phyloP scores from a whole-genome alignment of 768 basidiomycete species.

The Favolaschia claudopus region DNA sequence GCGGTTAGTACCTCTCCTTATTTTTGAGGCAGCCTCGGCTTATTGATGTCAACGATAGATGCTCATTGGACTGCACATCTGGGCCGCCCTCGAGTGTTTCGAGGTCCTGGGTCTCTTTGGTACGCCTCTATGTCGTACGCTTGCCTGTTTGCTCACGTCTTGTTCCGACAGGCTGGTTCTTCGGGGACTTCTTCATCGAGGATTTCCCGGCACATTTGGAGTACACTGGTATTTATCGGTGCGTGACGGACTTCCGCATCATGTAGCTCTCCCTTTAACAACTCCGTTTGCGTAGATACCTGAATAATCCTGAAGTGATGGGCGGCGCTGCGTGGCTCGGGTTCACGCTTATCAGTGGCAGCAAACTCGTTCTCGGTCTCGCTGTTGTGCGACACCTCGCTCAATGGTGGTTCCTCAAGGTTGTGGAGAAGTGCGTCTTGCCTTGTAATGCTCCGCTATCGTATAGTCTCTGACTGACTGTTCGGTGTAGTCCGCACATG shows the following conservation, averaged over 20 bases:
- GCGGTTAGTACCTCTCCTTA: conserved; percentile 57
- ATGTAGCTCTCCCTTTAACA: neutral
- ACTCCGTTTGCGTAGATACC: conserved; percentile 60
- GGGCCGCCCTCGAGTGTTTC: conserved; percentile 90
- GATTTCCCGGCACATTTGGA: conserved; percentile 90
- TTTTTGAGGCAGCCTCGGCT: conserved; percentile 12
- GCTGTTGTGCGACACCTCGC: conserved; percentile 87
- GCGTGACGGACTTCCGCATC: neutral
- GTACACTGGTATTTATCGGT: conserved; percentile 98
- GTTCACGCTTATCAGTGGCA: conserved; percentile 88
- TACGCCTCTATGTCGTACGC: conserved; percentile 38
- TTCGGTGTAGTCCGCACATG: conserved; percentile 89
- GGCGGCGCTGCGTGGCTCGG: conserved; percentile 97
- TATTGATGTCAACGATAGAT: conserved; percentile 52
- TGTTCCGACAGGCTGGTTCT: conserved; percentile 89
- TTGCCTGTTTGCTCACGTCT: neutral
- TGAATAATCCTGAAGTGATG: conserved; percentile 96
- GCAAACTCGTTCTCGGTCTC: conserved; percentile 87
- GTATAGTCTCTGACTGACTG: neutral
- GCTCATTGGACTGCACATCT: conserved; percentile 86
- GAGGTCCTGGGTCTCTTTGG: conserved; percentile 95
- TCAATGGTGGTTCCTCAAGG: conserved; percentile 96
- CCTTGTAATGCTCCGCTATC: neutral
- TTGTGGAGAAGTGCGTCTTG: conserved; percentile 84
- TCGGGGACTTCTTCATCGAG: conserved; percentile 96